These are phyloP conservation scores for Phytophthora fragariae DNA, from an alignment of 352 stramenopile species.

Conservation along the genomic window DNA sequence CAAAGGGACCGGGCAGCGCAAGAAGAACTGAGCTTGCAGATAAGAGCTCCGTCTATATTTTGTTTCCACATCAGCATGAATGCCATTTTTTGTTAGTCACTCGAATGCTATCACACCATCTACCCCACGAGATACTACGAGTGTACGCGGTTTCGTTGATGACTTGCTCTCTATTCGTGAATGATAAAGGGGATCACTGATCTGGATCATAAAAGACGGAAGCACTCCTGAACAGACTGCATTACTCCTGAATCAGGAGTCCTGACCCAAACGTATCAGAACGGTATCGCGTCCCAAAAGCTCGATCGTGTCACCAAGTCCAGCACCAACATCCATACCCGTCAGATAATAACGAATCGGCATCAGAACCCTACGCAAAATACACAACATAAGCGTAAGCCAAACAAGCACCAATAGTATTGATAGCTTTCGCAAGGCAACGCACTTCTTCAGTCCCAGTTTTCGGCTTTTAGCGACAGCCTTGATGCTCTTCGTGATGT, in stretches of 20 bases:
- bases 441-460: constrained; percentile 83
- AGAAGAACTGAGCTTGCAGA: constrained; percentile 41
- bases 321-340: constrained; percentile 86
- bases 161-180: constrained; percentile 4
- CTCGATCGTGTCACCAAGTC: constrained; percentile 85
- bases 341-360: constrained; percentile 88
- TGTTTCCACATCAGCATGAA: constrained; percentile 26
- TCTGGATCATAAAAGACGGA: not conserved
- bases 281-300: constrained; percentile 71
- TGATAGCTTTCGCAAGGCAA: constrained; percentile 8
- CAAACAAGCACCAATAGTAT: not conserved
- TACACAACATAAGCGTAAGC: constrained; percentile 13
- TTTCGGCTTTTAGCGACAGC: constrained; percentile 77
- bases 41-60: constrained; percentile 26
- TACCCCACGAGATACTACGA: not conserved
- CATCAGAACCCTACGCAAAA: constrained; percentile 78
- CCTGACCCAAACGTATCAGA: constrained; percentile 52
- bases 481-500: constrained; percentile 85
- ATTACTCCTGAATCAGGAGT: constrained; percentile 2
- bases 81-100: constrained; percentile 27
- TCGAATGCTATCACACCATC: not conserved
- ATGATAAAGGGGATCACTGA: not conserved
- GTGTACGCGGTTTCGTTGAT: not conserved
- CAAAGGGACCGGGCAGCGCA: constrained; percentile 51
- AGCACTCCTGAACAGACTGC: not conserved